Percentiles rank a stretch among this genome's conserved stretches.
Evolutionary conservation across 2,329 filamentous ascomycete species (phyloP).

Genomic region (Colletotrichum incanum): DNA sequence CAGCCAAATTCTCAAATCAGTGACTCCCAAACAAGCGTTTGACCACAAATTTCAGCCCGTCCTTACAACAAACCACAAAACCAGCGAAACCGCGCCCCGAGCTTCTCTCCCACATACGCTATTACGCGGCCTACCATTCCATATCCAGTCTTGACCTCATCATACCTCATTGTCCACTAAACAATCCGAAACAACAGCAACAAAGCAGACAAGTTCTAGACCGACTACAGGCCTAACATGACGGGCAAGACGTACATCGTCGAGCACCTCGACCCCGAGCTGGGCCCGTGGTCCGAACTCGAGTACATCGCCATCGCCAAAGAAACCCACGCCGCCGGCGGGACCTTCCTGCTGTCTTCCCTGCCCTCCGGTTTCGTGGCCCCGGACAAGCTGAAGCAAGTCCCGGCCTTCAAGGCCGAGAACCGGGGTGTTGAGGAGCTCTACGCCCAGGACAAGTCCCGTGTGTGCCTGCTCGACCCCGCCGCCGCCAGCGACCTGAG

Average conservation of each 20-base stretch:
- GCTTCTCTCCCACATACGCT: not conserved
- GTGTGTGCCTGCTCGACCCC: slow-evolving; percentile 92
- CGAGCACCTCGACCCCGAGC: slow-evolving; percentile 95
- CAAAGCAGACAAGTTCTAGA: slow-evolving; percentile 1
- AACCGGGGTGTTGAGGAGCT: slow-evolving; percentile 86
- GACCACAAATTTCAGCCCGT: slow-evolving; percentile 34
- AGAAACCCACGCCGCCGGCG: slow-evolving; percentile 79
- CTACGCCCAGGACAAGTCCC: slow-evolving; percentile 79
- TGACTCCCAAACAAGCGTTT: slow-evolving; percentile 40
- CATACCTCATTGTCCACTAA: not conserved
- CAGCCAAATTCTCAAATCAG: slow-evolving; percentile 7
- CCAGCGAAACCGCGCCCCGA: slow-evolving; percentile 12
- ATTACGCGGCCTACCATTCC: slow-evolving; percentile 37
- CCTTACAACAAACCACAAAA: not conserved
- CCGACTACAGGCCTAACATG: slow-evolving; percentile 7
- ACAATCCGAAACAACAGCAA: not conserved
- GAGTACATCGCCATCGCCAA: slow-evolving; percentile 91
- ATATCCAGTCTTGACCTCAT: not conserved
- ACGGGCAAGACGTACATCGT: slow-evolving; percentile 86
- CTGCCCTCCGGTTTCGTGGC: slow-evolving; percentile 80
- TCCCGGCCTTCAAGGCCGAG: slow-evolving; percentile 79
- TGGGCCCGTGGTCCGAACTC: slow-evolving; percentile 93
- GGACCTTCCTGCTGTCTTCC: slow-evolving; percentile 86
- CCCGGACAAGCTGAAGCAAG: slow-evolving; percentile 68
- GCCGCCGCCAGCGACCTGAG: slow-evolving; percentile 84